Evolutionary conservation across 2,329 filamentous ascomycete genomes (phyloP).

Genomic region (Pseudonectria buxi): DNA sequence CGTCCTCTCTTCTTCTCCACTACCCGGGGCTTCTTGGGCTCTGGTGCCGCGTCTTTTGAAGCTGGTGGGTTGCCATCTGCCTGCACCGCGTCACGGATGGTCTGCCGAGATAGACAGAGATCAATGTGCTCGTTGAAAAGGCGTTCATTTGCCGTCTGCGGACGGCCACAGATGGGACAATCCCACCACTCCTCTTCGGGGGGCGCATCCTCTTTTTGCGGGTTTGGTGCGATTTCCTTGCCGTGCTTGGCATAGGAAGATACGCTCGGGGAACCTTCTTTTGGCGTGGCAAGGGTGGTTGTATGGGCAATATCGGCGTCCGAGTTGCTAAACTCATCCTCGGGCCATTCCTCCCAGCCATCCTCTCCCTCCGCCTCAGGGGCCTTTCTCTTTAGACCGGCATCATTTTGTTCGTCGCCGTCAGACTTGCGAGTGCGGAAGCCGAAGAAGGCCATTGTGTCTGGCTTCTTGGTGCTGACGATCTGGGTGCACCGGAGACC

Average conservation of each 20-base stretch:
- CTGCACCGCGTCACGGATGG: constrained; percentile 77
- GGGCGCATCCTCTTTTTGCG: constrained; percentile 24
- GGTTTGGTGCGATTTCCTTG: constrained; percentile 46
- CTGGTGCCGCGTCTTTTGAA: constrained; percentile 26
- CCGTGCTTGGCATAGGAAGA: constrained; percentile 30
- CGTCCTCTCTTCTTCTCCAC: constrained; percentile 35
- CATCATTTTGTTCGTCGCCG: constrained; percentile 9
- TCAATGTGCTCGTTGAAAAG: constrained; percentile 90
- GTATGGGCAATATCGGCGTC: constrained; percentile 11
- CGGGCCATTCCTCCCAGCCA: constrained; percentile 62
- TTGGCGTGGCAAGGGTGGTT: constrained; percentile 3
- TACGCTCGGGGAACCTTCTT: neutral
- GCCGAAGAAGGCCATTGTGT: constrained; percentile 75
- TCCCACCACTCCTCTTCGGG: constrained; percentile 59
- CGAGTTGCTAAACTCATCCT: constrained; percentile 47
- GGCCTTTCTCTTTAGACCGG: constrained; percentile 30
- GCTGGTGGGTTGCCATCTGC: constrained; percentile 29
- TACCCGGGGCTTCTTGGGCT: constrained; percentile 31
- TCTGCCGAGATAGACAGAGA: constrained; percentile 75
- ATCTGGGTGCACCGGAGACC: constrained; percentile 84
- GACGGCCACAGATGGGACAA: constrained; percentile 79
- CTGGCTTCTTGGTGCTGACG: constrained; percentile 74
- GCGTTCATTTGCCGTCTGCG: constrained; percentile 67
- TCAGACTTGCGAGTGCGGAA: constrained; percentile 33
- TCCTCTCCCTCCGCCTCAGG: constrained; percentile 28